A percentile compares a stretch with the other conserved stretches of the same genome.
Evolutionary conservation across 1,284 basidiomycete genomes (phyloP).

Genomic region (Hemileccinum hortonii): DNA sequence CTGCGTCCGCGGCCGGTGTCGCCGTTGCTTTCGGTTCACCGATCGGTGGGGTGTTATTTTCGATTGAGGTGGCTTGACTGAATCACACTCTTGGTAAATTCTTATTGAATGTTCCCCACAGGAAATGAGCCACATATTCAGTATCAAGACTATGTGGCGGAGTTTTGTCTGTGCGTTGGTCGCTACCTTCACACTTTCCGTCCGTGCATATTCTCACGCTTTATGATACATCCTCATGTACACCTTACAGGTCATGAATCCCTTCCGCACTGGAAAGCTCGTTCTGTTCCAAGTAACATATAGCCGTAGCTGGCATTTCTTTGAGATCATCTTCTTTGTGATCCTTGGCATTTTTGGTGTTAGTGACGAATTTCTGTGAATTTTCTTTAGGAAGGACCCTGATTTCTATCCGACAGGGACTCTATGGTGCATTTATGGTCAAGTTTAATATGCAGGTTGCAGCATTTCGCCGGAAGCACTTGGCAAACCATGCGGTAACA

Average conservation of each 20-base stretch:
- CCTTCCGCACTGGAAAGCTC: conserved; percentile 96
- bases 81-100: neutral
- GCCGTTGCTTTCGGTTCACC: conserved; percentile 98
- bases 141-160: conserved; percentile 97
- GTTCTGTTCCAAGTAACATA: conserved; percentile 99
- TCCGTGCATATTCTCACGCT: conserved; percentile 43
- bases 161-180: conserved; percentile 97
- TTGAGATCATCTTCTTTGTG: conserved; percentile 96
- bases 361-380: conserved; percentile 27
- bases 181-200: conserved; percentile 93
- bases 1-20: conserved; percentile 95
- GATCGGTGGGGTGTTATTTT: conserved; percentile 96
- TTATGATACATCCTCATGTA: conserved; percentile 17
- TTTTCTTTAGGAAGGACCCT: neutral
- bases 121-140: conserved; percentile 99
- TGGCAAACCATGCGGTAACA: conserved; percentile 80
- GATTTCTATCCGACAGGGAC: conserved; percentile 56
- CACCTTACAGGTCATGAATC: conserved; percentile 83
- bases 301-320: conserved; percentile 98
- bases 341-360: conserved; percentile 96
- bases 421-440: conserved; percentile 96
- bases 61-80: conserved; percentile 59
- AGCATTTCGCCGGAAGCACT: conserved; percentile 88
- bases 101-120: conserved; percentile 33
- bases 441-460: conserved; percentile 97